phyloP scores from a whole-genome alignment of 2,329 filamentous ascomycete species.

The Fusarium tuaranense region DNA sequence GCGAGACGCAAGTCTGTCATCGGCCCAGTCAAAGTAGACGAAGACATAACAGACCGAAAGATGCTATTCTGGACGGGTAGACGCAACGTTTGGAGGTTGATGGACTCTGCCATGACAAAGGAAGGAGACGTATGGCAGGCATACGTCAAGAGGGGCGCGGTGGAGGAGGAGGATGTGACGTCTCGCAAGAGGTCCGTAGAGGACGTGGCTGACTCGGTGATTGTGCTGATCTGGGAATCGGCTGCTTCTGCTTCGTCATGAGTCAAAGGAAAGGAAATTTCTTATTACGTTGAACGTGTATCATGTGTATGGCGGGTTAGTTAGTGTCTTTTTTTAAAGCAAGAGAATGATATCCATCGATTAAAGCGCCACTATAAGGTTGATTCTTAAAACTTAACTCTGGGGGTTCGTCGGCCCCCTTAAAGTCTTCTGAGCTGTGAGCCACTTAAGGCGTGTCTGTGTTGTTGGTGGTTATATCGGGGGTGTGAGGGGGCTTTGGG shows the following conservation, averaged over 20 bases:
- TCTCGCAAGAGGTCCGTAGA: constrained; percentile 31
- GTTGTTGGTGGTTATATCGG: constrained; percentile 47
- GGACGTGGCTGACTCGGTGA: constrained; percentile 37
- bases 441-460: constrained; percentile 49
- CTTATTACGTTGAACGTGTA: constrained; percentile 33
- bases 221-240: constrained; percentile 45
- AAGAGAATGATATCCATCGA: constrained; percentile 1
- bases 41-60: constrained; percentile 44
- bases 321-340: neutral
- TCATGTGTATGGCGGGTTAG: constrained; percentile 13
- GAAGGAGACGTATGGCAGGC: constrained; percentile 60
- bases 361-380: neutral
- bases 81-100: constrained; percentile 54
- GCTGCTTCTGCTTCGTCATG: constrained; percentile 24
- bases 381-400: constrained; percentile 61
- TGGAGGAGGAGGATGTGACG: constrained; percentile 14
- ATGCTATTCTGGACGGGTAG: constrained; percentile 51
- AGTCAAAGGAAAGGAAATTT: constrained; percentile 20
- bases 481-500: constrained; percentile 44
- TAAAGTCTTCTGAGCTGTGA: constrained; percentile 67
- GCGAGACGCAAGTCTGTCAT: constrained; percentile 36
- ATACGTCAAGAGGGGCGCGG: constrained; percentile 52
- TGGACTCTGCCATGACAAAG: constrained; percentile 52
- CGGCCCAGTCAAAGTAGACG: constrained; percentile 49
- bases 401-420: constrained; percentile 90